Conservation (phyloP, 2,329 filamentous ascomycete genomes). For the Knoxdaviesia proteae region DNA sequence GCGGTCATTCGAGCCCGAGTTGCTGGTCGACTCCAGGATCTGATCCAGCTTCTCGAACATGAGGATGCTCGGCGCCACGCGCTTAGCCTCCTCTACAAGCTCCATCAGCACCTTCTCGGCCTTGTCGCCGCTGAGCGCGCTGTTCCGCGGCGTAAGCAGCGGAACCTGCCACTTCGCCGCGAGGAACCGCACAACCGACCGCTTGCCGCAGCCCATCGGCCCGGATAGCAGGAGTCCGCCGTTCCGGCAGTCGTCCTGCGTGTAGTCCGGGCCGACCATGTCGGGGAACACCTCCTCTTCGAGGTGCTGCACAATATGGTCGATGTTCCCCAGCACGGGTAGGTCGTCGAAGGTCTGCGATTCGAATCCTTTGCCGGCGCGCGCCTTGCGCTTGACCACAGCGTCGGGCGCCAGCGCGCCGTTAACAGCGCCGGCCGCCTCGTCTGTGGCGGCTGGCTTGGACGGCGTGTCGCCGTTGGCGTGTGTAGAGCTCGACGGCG, state of each 20-base stretch:
- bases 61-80: slow-evolving; percentile 68
- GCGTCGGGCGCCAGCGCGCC: slow-evolving; percentile 6
- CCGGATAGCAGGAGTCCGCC: slow-evolving; percentile 54
- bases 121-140: slow-evolving; percentile 17
- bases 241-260: not conserved
- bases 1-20: slow-evolving; percentile 43
- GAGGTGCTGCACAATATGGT: slow-evolving; percentile 6
- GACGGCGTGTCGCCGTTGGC: slow-evolving; percentile 5
- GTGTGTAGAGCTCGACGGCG: slow-evolving; percentile 1
- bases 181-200: slow-evolving; percentile 52
- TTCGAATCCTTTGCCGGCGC: slow-evolving; percentile 11
- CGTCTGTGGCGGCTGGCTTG: not conserved
- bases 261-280: slow-evolving; percentile 2
- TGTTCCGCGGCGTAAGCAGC: slow-evolving; percentile 33
- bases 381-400: slow-evolving; percentile 10
- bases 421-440: slow-evolving; percentile 1
- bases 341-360: slow-evolving; percentile 10
- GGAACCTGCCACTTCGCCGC: slow-evolving; percentile 53
- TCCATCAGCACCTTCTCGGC: slow-evolving; percentile 18
- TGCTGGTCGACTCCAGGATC: slow-evolving; percentile 10
- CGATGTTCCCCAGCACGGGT: slow-evolving; percentile 12
- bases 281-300: slow-evolving; percentile 2
- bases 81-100: slow-evolving; percentile 50
- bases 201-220: slow-evolving; percentile 65
- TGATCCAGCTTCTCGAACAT: slow-evolving; percentile 80